phyloP scores from a whole-genome alignment of 106 monocot genomes.

The Acorus gramineus region DNA sequence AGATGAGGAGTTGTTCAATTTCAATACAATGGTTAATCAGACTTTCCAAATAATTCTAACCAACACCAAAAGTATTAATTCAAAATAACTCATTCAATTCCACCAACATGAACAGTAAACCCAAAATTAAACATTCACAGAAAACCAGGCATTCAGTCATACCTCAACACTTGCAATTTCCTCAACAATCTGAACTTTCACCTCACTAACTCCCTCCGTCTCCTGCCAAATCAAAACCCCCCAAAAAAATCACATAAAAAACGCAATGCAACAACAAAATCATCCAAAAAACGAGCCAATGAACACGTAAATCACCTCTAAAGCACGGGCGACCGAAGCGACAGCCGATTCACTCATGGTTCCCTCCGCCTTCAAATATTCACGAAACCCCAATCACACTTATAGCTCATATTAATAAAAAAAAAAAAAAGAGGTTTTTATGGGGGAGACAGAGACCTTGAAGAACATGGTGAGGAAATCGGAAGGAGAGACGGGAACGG shows the following conservation, averaged over 20 bases:
- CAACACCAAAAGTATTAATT: too few species aligned
- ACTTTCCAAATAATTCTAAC: too few species aligned
- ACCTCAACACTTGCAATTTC: constrained; percentile 76
- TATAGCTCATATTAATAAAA: too few species aligned
- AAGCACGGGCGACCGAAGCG: constrained; percentile 27
- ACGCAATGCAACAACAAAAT: too few species aligned
- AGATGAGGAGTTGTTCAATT: too few species aligned
- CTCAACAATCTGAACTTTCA: constrained; percentile 51
- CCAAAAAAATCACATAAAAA: not conserved
- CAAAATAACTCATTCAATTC: too few species aligned
- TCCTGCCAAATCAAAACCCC: constrained; percentile 16
- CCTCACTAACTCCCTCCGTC: constrained; percentile 41
- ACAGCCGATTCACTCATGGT: constrained; percentile 52
- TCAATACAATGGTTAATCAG: too few species aligned
- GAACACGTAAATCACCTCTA: constrained; percentile 38
- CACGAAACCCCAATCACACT: not conserved
- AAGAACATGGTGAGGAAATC: constrained; percentile 87
- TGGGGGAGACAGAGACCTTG: constrained; percentile 27
- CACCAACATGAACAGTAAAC: too few species aligned
- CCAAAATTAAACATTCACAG: too few species aligned
- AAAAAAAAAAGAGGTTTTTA: too few species aligned
- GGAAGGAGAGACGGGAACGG: constrained; percentile 78
- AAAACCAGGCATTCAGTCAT: not conserved
- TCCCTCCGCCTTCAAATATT: constrained; percentile 60
- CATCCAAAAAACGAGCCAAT: not conserved